These are phyloP conservation scores for Berkeleyomyces basicola DNA, from an alignment of 2,329 filamentous ascomycete genomes.

Conservation along the genomic window DNA sequence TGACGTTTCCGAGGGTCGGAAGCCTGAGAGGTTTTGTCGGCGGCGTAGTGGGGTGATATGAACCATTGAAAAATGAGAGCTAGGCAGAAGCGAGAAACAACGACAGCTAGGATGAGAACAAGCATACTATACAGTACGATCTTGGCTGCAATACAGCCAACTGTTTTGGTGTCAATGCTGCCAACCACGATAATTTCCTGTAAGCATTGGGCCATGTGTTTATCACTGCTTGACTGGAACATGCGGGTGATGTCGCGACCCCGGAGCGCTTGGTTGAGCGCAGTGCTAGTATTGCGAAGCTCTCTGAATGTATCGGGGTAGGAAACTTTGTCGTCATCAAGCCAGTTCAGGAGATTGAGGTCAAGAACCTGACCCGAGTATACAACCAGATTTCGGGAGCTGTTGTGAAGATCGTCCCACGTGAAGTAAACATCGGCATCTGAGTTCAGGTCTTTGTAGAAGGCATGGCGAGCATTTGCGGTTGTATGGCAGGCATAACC, in stretches of 20 bases:
- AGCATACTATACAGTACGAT: conserved; percentile 91
- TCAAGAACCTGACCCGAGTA: conserved; percentile 92
- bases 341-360: conserved; percentile 74
- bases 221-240: conserved; percentile 65
- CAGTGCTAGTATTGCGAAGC: conserved; percentile 49
- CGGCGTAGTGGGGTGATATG: conserved; percentile 69
- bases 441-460: conserved; percentile 51
- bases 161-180: conserved; percentile 84
- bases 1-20: conserved; percentile 70
- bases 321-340: conserved; percentile 64
- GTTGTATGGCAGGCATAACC: conserved; percentile 87
- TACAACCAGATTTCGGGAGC: conserved; percentile 74
- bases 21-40: conserved; percentile 68
- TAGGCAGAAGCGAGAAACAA: conserved; percentile 70
- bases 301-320: conserved; percentile 66
- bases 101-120: conserved; percentile 80
- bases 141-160: conserved; percentile 93
- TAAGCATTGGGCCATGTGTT: conserved; percentile 70
- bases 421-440: conserved; percentile 87
- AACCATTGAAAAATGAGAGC: conserved; percentile 95
- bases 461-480: conserved; percentile 46
- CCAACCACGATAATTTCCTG: conserved; percentile 92
- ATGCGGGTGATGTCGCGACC: conserved; percentile 81
- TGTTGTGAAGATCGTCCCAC: conserved; percentile 87
- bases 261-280: conserved; percentile 45